Evolutionary conservation across 768 basidiomycete species (phyloP).

Genomic region (Lactarius akahatsu): DNA sequence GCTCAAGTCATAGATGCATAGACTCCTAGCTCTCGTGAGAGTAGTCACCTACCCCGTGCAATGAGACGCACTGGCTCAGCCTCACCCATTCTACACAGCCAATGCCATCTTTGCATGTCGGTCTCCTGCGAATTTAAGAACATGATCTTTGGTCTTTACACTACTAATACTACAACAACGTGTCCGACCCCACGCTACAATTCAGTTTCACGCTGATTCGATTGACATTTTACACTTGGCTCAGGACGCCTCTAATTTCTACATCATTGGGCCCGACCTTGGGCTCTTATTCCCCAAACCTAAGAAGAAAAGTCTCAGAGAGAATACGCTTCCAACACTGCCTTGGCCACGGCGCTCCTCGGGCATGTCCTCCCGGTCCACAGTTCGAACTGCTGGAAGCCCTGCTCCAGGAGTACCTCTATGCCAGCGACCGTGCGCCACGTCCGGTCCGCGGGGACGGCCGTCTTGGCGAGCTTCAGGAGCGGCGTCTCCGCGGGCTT

Average conservation of each 20-base stretch:
- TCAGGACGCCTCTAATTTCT: not conserved
- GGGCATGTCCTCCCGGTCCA: conserved; percentile 78
- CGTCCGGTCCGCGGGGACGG: conserved; percentile 36
- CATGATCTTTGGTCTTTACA: not conserved
- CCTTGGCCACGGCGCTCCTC: conserved; percentile 43
- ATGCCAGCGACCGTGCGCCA: conserved; percentile 80
- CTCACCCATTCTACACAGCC: not conserved
- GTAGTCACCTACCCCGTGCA: no score
- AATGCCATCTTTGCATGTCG: not conserved
- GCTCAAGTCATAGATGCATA: no score
- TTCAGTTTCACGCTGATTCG: not conserved
- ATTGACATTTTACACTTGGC: not conserved
- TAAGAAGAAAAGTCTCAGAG: not conserved
- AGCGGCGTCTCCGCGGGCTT: conserved; percentile 84
- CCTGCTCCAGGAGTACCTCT: conserved; percentile 86
- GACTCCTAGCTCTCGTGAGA: no score
- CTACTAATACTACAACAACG: not conserved
- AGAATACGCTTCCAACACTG: conserved; percentile 50
- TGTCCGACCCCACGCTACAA: not conserved
- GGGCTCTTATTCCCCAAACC: not conserved
- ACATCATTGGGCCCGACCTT: not conserved
- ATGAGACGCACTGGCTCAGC: no score
- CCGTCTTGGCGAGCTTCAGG: conserved; percentile 59
- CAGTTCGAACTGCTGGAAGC: conserved; percentile 76
- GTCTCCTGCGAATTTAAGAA: not conserved